Base-by-base conservation (phyloP, 371 early-diverging fungal species). In the Mortierella sp. region DNA sequence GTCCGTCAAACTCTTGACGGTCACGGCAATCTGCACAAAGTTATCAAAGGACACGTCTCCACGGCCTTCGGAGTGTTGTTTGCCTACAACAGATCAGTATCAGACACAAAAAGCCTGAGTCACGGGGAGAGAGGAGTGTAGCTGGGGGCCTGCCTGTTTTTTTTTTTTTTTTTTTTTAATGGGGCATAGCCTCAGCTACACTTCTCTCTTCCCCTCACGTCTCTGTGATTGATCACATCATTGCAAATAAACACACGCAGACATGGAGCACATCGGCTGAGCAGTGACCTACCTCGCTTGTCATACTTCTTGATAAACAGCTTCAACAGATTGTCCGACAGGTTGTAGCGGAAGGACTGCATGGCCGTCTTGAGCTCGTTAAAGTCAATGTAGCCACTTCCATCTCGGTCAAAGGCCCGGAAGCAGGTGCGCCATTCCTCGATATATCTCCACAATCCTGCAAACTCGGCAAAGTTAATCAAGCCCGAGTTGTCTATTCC, bases 351-450 rank as follows among this genome's bases (percentile, higher is more conserved):
- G 68, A 93, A 93, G 4, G 89, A 84, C 14, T 56, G 66, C 71
- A 93, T 82, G 5, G 93, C 93, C 11, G 85, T 84, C 68, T 73
- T 73, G 68, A 93, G 81, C 81, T 93, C 93, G 30, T 64, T 68
- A 26, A 83, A 82, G 70, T 90, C 89, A 68, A 93, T 91, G 45
- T 84, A 86, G 50, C 93, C 93, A 19, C 85, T 85, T 60, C 79
- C 72, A 70, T 92, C 92, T 30, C 72, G 72, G 72, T 93, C 93
- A 64, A 90, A 92, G 23, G 83, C 82, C 64, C 83, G 79, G 83
- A 92, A 92, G 72, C 89, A 87, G 21, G 83, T 60, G 77, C 90
- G 87, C 93, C 93, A 92, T 28, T 92, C 92, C 63, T 87, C 86
- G 58, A 92, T 91, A 69, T 92, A 92, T 56, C 81, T 82, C 92